Evolutionary conservation across 1,139 yeast genomes (phyloP).

Genomic region (Saccharomycopsis crataegensis): DNA sequence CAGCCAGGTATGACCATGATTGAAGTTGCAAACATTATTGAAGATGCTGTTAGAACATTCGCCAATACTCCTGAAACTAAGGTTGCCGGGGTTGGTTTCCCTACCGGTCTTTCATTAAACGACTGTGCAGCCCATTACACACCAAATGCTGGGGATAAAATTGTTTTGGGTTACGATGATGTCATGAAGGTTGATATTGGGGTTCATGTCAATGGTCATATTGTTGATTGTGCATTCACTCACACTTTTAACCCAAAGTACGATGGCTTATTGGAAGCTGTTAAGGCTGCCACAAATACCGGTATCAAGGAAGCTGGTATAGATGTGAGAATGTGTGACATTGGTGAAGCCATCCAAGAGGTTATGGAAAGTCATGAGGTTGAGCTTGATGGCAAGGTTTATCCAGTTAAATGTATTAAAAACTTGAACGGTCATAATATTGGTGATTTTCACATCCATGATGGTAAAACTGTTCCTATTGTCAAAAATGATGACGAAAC

Average conservation of each 20-base stretch:
- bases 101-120: constrained; percentile 90
- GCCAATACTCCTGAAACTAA: constrained; percentile 43
- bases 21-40: constrained; percentile 85
- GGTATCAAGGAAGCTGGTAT: constrained; percentile 93
- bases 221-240: constrained; percentile 93
- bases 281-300: constrained; percentile 86
- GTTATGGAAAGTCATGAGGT: constrained; percentile 96
- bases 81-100: constrained; percentile 88
- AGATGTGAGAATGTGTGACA: constrained; percentile 89
- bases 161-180: constrained; percentile 73
- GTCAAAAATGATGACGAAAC: constrained; percentile 89
- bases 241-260: constrained; percentile 80
- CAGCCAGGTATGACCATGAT: constrained; percentile 91
- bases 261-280: constrained; percentile 75
- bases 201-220: constrained; percentile 93
- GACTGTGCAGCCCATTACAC: constrained; percentile 98
- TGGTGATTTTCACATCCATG: constrained; percentile 76
- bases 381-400: constrained; percentile 78
- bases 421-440: constrained; percentile 95
- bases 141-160: constrained; percentile 90
- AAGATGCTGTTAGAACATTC: constrained; percentile 71
- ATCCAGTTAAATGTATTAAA: constrained; percentile 81
- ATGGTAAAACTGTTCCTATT: constrained; percentile 94
- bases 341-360: constrained; percentile 94
- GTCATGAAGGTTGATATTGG: constrained; percentile 97